Evolutionary conservation across 106 monocot species (phyloP).

Genomic region (Apostasia ramifera): DNA sequence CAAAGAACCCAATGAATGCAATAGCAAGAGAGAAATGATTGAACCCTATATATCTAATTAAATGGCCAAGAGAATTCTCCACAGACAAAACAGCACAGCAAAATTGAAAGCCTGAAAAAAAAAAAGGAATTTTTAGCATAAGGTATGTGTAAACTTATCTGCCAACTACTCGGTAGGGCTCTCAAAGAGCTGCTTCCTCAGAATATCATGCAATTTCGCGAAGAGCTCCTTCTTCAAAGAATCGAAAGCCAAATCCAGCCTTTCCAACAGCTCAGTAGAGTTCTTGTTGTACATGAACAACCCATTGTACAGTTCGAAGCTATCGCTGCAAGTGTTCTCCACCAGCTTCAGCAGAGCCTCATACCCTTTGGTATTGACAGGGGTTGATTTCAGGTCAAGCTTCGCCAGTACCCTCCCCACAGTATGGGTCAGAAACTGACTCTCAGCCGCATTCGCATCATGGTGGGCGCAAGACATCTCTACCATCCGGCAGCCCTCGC

Average conservation of each 20-base stretch:
- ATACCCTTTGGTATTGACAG: slow-evolving; percentile 63
- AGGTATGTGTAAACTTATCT: no score
- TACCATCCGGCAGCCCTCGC: slow-evolving; percentile 63
- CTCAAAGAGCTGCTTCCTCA: slow-evolving; percentile 50
- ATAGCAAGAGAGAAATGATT: no score
- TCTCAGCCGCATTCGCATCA: slow-evolving; percentile 43
- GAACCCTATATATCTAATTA: no score
- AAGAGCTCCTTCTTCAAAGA: slow-evolving; percentile 57
- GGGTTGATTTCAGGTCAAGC: slow-evolving; percentile 37
- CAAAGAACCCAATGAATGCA: no score
- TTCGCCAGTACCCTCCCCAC: slow-evolving; percentile 45
- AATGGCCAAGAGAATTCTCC: no score
- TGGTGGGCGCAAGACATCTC: slow-evolving; percentile 69
- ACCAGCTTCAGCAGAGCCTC: slow-evolving; percentile 47
- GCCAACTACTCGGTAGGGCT: not conserved
- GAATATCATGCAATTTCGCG: slow-evolving; percentile 33
- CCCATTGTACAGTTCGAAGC: slow-evolving; percentile 66
- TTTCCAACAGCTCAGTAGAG: slow-evolving; percentile 44
- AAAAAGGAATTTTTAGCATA: no score
- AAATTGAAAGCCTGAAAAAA: no score
- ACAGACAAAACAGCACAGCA: no score
- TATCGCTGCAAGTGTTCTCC: slow-evolving; percentile 51
- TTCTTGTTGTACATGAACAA: slow-evolving; percentile 75
- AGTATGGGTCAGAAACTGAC: slow-evolving; percentile 68
- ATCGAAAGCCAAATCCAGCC: slow-evolving; percentile 44